Evolutionary conservation across 495 filamentous ascomycete species (phyloP).

Genomic region (Viridothelium virens): DNA sequence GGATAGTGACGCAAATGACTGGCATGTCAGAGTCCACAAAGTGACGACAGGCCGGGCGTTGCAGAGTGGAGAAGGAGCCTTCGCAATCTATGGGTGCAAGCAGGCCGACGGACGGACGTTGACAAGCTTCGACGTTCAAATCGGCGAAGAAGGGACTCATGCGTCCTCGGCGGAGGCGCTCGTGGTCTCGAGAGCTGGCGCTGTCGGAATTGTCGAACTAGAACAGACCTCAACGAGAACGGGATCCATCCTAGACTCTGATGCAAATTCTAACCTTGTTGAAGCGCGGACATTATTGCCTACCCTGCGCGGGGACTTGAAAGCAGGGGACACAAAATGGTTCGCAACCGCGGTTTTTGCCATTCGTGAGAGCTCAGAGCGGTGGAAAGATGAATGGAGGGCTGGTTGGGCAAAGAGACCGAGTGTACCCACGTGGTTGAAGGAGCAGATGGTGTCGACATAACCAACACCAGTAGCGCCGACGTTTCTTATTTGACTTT

Average conservation of each 20-base stretch:
- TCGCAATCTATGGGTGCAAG: slow-evolving; percentile 59
- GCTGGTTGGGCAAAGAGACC: slow-evolving; percentile 49
- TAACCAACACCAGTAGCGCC: background rate
- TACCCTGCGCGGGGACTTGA: slow-evolving; percentile 43
- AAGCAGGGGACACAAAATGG: slow-evolving; percentile 38
- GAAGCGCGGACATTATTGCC: slow-evolving; percentile 63
- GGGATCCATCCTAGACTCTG: slow-evolving; percentile 59
- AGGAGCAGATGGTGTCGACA: slow-evolving; percentile 36
- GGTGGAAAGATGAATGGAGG: slow-evolving; percentile 34
- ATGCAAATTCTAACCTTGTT: slow-evolving; percentile 70
- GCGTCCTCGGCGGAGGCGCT: slow-evolving; percentile 46
- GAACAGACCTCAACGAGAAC: slow-evolving; percentile 37
- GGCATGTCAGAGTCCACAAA: slow-evolving; percentile 60
- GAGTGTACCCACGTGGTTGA: slow-evolving; percentile 48
- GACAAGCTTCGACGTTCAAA: slow-evolving; percentile 41
- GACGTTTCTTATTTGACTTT: too few relatives aligned
- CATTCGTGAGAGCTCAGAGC: slow-evolving; percentile 31
- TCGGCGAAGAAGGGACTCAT: slow-evolving; percentile 49
- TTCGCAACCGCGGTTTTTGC: slow-evolving; percentile 47
- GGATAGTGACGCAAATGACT: slow-evolving; percentile 45
- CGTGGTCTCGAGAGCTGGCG: slow-evolving; percentile 55
- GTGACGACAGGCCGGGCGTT: slow-evolving; percentile 51
- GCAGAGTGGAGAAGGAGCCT: slow-evolving; percentile 61
- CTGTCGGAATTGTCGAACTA: slow-evolving; percentile 61
- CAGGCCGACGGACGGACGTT: slow-evolving; percentile 49